Evolutionary conservation across 139 green algal genomes (phyloP).

Genomic region (Haematococcus lacustris): DNA sequence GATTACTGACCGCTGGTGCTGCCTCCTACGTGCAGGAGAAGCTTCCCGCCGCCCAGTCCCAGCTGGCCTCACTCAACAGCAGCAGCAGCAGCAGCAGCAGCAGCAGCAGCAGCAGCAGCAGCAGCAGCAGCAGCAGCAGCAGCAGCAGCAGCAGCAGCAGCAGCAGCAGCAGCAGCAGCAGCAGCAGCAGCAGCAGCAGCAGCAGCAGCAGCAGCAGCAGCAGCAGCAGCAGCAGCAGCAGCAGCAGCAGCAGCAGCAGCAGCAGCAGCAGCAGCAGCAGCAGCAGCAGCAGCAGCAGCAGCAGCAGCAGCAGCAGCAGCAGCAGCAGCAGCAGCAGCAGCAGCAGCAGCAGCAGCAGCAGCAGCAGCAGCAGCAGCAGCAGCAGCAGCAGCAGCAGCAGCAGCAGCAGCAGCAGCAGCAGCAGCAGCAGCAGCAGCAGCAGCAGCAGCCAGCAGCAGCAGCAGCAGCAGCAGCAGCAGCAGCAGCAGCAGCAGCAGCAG

Average conservation of each 20-base stretch:
- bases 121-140: too few relatives aligned
- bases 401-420: slow-evolving; percentile 1
- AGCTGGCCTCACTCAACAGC: too few relatives aligned
- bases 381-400: background rate
- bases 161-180: slow-evolving; percentile 2
- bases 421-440: background rate
- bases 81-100: too few relatives aligned
- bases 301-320: background rate
- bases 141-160: too few relatives aligned
- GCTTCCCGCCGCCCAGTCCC: too few relatives aligned
- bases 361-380: background rate
- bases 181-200: slow-evolving; percentile 2
- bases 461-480: slow-evolving; percentile 10
- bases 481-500: slow-evolving; percentile 10
- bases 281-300: slow-evolving; percentile 1
- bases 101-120: too few relatives aligned
- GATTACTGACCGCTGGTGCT: too few relatives aligned
- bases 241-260: background rate
- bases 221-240: background rate
- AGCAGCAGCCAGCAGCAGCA: too few relatives aligned
- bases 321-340: slow-evolving; percentile 2
- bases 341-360: slow-evolving; percentile 1
- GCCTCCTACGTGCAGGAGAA: too few relatives aligned
- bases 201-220: background rate
- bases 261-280: background rate